These are phyloP conservation scores for Trametes versicolor DNA, from an alignment of 1,284 basidiomycete species.

Conservation along the genomic window DNA sequence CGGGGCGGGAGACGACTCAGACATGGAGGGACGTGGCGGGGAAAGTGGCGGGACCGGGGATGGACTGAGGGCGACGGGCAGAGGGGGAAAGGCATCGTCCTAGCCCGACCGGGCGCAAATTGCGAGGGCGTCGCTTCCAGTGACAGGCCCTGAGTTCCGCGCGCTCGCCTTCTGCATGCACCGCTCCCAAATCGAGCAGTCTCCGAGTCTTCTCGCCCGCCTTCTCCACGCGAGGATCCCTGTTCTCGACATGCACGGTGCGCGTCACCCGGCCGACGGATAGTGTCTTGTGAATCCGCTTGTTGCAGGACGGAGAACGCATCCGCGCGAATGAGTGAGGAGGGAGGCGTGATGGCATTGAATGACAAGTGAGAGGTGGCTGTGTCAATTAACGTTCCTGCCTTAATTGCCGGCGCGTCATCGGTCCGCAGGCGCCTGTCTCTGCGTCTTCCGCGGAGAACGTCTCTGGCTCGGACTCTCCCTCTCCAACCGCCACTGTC, in stretches of 20 bases:
- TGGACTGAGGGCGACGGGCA: conserved; percentile 1
- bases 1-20: background rate
- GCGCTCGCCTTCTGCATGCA: conserved; percentile 4
- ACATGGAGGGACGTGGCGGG: conserved; percentile 19
- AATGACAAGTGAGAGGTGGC: conserved; percentile 12
- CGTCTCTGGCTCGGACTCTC: background rate
- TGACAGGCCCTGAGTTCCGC: conserved; percentile 9
- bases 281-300: too few species aligned
- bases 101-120: conserved; percentile 10
- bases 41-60: conserved; percentile 16
- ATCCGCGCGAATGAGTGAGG: background rate
- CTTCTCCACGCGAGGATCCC: background rate
- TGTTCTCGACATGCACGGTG: too few species aligned
- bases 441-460: background rate
- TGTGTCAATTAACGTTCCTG: conserved; percentile 9
- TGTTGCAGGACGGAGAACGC: background rate
- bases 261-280: too few species aligned
- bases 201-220: background rate
- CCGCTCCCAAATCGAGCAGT: background rate
- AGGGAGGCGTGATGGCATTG: background rate
- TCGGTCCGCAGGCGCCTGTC: background rate
- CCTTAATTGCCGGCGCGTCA: conserved; percentile 14
- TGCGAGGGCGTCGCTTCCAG: conserved; percentile 6
- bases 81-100: conserved; percentile 9
- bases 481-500: background rate